Base-by-base conservation (phyloP, 768 basidiomycete species). In the Leccinum broughii region DNA sequence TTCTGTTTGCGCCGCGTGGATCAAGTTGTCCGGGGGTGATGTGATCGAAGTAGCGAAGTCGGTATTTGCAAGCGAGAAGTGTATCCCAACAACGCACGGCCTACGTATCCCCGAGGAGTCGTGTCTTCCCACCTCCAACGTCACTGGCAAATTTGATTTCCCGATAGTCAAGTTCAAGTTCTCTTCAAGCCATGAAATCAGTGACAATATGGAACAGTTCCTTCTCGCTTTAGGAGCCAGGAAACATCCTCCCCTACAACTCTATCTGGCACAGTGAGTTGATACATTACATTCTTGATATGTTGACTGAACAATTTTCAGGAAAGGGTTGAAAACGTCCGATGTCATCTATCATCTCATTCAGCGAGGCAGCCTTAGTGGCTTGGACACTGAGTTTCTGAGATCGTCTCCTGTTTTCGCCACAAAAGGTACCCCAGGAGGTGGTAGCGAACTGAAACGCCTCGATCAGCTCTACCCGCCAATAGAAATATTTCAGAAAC, bases 111-210 rank as follows among this genome's bases (percentile, higher is more conserved):
- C 95, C 0, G 72, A 74, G 5, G 83, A 93, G 59, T 75, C 89
- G 4, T 96, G 93, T 76, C 93, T 96, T 69, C 76, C 88, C 10
- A 91, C 84, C 63, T 89, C 88, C 22, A 84, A 90, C 65, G 78
- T 28, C 17, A 8, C 11, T 26, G 26, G 26, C 6, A 11, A 34
- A 6, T 58, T 34, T 15, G 34, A 17, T 20, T 14, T 58, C 5
- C 58, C 58, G 0, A 49, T 22, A 2, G 54, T 54, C 17, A 22
- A 6, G 26, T 26, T 26, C 4, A 26, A 26, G 5, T 22, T 54
- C 13, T 32, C 53, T 24, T 22, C 35, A 7, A 22, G 54, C 17
- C 15, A 95, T 26, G 26, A 26, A 26, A 26, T 26, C 26, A 26
- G 26, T 26, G 26, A 26, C 26, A 26, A 26, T 26, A 26, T 26